Conservation (phyloP, 1,284 basidiomycete genomes). For the Tilletia setariae region DNA sequence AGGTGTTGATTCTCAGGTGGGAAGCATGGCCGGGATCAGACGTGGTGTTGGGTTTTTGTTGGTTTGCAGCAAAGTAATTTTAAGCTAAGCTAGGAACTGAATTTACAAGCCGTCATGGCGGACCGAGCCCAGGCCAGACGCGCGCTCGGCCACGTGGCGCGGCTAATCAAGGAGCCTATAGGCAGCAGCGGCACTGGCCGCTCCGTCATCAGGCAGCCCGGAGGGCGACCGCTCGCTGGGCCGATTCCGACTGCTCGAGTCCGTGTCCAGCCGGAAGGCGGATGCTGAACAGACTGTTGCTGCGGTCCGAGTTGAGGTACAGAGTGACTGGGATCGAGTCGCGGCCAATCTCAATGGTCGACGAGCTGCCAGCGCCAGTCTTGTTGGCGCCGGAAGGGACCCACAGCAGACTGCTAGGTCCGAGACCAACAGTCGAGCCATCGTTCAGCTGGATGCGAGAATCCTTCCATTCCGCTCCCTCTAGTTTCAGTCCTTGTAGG, state of each 20-base stretch:
- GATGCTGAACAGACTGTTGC: slow-evolving; percentile 81
- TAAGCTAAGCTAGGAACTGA: no score
- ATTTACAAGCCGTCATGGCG: no score
- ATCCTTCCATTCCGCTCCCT: slow-evolving; percentile 41
- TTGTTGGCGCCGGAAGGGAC: neutral
- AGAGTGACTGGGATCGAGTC: slow-evolving; percentile 68
- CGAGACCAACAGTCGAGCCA: slow-evolving; percentile 37
- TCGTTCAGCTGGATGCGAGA: slow-evolving; percentile 31
- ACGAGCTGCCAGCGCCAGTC: neutral
- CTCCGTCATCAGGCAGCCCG: slow-evolving; percentile 29
- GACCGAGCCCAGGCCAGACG: no score
- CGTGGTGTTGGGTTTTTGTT: no score
- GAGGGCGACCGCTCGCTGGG: slow-evolving; percentile 48
- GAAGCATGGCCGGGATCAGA: no score
- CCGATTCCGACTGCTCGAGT: slow-evolving; percentile 27
- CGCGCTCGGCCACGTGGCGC: no score
- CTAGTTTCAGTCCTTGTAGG: slow-evolving; percentile 40
- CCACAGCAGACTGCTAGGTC: slow-evolving; percentile 40
- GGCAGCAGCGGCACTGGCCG: no score
- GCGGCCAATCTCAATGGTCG: neutral
- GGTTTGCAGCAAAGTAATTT: no score
- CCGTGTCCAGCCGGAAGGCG: slow-evolving; percentile 68
- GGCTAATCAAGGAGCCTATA: no score
- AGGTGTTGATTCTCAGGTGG: neutral
- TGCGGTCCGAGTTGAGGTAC: slow-evolving; percentile 85